These are phyloP conservation scores for Termitomyces titanicus DNA, from an alignment of 768 basidiomycete genomes.

Conservation along the genomic window DNA sequence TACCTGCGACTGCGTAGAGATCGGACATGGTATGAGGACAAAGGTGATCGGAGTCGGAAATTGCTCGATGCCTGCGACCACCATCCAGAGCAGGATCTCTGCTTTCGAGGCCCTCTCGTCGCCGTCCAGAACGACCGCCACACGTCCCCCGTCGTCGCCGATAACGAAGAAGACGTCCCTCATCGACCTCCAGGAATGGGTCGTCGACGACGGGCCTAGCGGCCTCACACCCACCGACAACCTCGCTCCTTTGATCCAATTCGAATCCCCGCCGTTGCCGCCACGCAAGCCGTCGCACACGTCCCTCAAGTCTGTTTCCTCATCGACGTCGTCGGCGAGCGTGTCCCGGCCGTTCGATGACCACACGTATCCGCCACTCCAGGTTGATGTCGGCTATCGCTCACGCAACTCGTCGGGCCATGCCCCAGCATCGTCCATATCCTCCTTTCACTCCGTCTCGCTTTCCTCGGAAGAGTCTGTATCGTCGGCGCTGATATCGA, in stretches of 20 bases:
- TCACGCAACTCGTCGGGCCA: conserved; percentile 50
- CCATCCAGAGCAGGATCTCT: conserved; percentile 55
- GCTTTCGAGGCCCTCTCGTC: conserved; percentile 56
- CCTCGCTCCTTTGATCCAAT: conserved; percentile 48
- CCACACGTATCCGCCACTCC: conserved; percentile 50
- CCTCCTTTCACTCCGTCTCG: conserved; percentile 82
- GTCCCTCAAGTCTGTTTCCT: too few species aligned
- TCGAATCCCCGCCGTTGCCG: conserved; percentile 62
- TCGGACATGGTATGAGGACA: conserved; percentile 28
- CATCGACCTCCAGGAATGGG: conserved; percentile 73
- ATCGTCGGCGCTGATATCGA: too few species aligned
- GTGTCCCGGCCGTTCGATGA: too few species aligned
- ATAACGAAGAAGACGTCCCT: conserved; percentile 56
- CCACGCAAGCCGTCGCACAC: conserved; percentile 68
- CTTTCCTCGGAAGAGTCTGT: conserved; percentile 74
- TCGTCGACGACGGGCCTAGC: conserved; percentile 55
- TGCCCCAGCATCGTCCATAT: conserved; percentile 65
- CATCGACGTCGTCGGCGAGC: too few species aligned
- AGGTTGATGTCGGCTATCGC: conserved; percentile 31
- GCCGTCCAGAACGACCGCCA: conserved; percentile 28
- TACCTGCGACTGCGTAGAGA: conserved; percentile 79
- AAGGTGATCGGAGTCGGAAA: conserved; percentile 11
- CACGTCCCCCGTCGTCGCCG: conserved; percentile 48
- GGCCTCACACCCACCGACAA: conserved; percentile 25
- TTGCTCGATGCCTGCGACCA: conserved; percentile 36